phyloP scores from a whole-genome alignment of 2,329 filamentous ascomycete genomes.

The Conoideocrella luteorostrata region DNA sequence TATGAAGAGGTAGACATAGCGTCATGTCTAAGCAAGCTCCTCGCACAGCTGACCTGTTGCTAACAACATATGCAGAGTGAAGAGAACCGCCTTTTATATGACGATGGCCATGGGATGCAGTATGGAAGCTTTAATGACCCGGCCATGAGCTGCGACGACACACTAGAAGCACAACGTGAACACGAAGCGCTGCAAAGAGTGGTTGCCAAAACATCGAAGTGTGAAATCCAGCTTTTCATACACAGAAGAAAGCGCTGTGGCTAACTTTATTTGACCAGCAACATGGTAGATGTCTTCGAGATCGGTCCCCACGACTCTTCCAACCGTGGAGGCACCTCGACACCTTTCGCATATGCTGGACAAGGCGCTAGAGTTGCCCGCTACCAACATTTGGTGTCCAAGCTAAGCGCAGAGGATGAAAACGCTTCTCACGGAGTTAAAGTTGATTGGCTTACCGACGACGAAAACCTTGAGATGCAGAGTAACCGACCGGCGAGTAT shows the following conservation, averaged over 20 bases:
- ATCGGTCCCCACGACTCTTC: constrained; percentile 47
- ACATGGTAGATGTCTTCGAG: constrained; percentile 63
- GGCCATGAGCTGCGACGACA: constrained; percentile 48
- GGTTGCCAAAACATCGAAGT: constrained; percentile 60
- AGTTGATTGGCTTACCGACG: constrained; percentile 51
- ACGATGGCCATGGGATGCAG: constrained; percentile 51
- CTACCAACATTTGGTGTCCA: constrained; percentile 57
- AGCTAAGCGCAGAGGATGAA: constrained; percentile 43
- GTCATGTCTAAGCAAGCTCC: background rate
- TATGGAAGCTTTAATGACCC: constrained; percentile 59
- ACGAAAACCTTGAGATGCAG: constrained; percentile 37
- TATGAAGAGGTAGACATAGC: constrained; percentile 47
- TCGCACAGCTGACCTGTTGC: background rate
- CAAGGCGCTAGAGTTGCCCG: constrained; percentile 51
- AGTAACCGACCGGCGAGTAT: constrained; percentile 28
- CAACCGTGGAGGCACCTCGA: constrained; percentile 26
- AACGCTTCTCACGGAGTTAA: constrained; percentile 34
- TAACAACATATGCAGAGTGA: constrained; percentile 39
- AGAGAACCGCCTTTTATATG: constrained; percentile 52
- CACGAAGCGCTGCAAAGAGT: constrained; percentile 59
- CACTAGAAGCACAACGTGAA: constrained; percentile 56
- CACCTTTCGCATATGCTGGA: constrained; percentile 42
- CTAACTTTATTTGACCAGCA: constrained; percentile 36
- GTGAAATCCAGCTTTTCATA: constrained; percentile 19
- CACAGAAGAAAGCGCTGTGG: background rate